Conservation (phyloP, 163 green algal genomes). For the Chlamydomonas reinhardtii region DNA sequence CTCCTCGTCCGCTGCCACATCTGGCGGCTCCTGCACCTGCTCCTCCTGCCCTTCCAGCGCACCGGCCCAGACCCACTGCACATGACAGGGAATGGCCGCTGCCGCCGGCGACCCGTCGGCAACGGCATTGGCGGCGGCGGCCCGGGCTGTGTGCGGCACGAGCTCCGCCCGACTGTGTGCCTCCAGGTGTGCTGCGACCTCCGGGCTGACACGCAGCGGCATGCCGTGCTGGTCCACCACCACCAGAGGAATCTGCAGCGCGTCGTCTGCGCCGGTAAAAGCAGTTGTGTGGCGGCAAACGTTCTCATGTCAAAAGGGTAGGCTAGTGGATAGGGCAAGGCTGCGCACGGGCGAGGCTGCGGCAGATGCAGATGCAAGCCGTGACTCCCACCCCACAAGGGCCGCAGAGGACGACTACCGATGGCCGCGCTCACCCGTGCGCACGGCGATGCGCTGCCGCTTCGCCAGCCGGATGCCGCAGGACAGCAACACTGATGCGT, state of each 20-base stretch:
- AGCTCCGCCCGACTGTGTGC: neutral
- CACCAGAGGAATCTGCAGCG: conserved; percentile 11
- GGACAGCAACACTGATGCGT: neutral
- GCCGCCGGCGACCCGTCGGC: neutral
- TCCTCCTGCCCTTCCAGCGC: too few species aligned
- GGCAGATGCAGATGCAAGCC: too few species aligned
- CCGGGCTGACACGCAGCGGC: neutral
- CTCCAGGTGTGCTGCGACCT: neutral
- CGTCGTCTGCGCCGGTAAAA: neutral
- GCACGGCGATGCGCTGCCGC: neutral
- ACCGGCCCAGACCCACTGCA: too few species aligned
- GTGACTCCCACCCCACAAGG: too few species aligned
- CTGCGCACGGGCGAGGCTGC: too few species aligned
- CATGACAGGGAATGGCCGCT: neutral
- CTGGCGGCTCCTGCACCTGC: neutral
- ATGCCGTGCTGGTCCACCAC: conserved; percentile 24
- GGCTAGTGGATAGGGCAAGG: too few species aligned
- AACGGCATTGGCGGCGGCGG: too few species aligned
- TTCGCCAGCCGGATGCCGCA: neutral
- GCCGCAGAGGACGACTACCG: too few species aligned
- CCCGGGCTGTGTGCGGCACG: too few species aligned
- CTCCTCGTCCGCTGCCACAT: neutral
- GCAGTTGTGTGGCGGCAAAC: too few species aligned
- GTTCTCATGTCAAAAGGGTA: too few species aligned
- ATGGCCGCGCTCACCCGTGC: neutral